Evolutionary conservation across 2,329 filamentous ascomycete species (phyloP).

Genomic region (Pseudovirgaria hyperparasitica): DNA sequence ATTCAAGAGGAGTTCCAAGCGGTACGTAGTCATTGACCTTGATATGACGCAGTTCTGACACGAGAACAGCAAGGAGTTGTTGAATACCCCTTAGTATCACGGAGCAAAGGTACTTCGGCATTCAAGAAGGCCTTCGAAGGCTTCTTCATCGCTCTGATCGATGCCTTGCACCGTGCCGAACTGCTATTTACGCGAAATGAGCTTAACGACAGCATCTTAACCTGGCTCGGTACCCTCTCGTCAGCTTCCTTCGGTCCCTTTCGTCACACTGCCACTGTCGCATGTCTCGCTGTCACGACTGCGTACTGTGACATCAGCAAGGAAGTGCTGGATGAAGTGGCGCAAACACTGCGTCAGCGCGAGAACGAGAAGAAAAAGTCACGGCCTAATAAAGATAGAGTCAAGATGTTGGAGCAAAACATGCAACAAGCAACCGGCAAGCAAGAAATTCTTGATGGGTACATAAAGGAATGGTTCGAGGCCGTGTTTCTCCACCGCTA

Average conservation of each 20-base stretch:
- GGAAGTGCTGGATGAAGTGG: constrained; percentile 57
- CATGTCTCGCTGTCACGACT: constrained; percentile 67
- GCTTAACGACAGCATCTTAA: constrained; percentile 76
- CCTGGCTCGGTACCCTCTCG: constrained; percentile 86
- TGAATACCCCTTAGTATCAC: constrained; percentile 85
- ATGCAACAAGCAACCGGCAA: constrained; percentile 58
- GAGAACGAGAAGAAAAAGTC: constrained; percentile 65
- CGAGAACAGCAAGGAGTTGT: constrained; percentile 53
- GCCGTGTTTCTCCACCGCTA: constrained; percentile 92
- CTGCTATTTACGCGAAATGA: constrained; percentile 63
- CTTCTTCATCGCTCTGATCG: constrained; percentile 69
- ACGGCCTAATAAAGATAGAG: constrained; percentile 64
- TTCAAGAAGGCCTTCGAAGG: constrained; percentile 67
- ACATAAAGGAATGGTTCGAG: constrained; percentile 78
- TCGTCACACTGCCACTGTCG: constrained; percentile 82
- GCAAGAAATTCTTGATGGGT: constrained; percentile 54
- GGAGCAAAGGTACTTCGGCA: constrained; percentile 58
- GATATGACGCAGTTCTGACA: constrained; percentile 7
- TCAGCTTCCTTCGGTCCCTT: constrained; percentile 80
- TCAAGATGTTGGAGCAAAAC: constrained; percentile 59
- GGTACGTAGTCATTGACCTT: constrained; percentile 32
- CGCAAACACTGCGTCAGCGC: constrained; percentile 64
- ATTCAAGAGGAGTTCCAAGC: constrained; percentile 81
- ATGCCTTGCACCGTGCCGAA: constrained; percentile 68
- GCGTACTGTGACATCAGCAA: constrained; percentile 63